A percentile compares a stretch with the other conserved stretches of the same genome.
Evolutionary conservation across 1,284 basidiomycete genomes (phyloP).

Genomic region (Cystobasidium pallidum): DNA sequence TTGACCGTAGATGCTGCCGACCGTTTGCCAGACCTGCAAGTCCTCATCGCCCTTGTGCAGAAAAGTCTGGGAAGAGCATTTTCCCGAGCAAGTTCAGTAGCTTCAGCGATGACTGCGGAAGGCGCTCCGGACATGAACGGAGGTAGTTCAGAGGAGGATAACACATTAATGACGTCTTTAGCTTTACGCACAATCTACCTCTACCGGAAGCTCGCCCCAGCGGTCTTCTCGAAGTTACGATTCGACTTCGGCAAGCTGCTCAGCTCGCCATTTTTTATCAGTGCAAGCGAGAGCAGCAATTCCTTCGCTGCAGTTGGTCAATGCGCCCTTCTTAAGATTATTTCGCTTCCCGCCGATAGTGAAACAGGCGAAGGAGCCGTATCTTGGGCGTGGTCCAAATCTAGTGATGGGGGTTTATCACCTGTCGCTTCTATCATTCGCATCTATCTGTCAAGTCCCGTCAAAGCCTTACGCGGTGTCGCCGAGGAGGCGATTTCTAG

Average conservation of each 20-base stretch:
- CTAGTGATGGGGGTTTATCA: constrained; percentile 22
- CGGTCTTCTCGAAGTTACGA: constrained; percentile 30
- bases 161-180: constrained; percentile 25
- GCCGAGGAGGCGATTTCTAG: constrained; percentile 66
- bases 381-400: constrained; percentile 38
- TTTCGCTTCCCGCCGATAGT: constrained; percentile 22
- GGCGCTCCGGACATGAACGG: not conserved
- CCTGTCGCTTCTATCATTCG: constrained; percentile 64
- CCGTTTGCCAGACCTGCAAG: constrained; percentile 38
- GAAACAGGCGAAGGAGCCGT: constrained; percentile 38
- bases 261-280: constrained; percentile 33
- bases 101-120: not conserved
- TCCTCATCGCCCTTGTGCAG: constrained; percentile 37
- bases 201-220: constrained; percentile 22
- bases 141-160: constrained; percentile 22
- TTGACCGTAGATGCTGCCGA: constrained; percentile 23
- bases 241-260: constrained; percentile 43
- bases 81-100: constrained; percentile 39
- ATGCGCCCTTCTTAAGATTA: constrained; percentile 27
- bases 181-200: constrained; percentile 34
- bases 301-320: constrained; percentile 39
- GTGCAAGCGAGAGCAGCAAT: not conserved
- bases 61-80: constrained; percentile 37
- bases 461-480: constrained; percentile 63
- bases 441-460: constrained; percentile 63